Percentiles rank a stretch among this genome's conserved stretches.
phyloP scores from a whole-genome alignment of 1,284 basidiomycete species.

The Singerocomus inundabilis region DNA sequence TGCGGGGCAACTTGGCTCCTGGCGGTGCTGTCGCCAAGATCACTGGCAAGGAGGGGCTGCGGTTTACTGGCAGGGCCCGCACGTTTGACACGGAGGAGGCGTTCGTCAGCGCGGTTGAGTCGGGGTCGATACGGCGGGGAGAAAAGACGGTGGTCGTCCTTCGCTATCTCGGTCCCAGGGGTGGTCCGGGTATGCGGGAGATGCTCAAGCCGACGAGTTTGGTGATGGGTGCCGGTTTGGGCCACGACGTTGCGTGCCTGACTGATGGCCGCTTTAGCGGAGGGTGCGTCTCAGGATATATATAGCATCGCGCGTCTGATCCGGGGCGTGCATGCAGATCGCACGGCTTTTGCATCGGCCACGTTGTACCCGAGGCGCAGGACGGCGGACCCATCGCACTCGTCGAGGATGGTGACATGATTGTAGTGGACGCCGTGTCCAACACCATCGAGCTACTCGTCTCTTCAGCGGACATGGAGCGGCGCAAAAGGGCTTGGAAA shows the following conservation, averaged over 20 bases:
- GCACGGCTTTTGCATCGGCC: constrained; percentile 89
- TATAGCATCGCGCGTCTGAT: constrained; percentile 14
- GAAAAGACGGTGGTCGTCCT: constrained; percentile 91
- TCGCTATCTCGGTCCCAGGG: constrained; percentile 86
- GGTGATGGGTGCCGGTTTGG: constrained; percentile 93
- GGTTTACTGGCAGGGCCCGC: constrained; percentile 81
- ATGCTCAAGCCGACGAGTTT: constrained; percentile 91
- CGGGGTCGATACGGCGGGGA: constrained; percentile 76
- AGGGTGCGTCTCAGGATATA: constrained; percentile 53
- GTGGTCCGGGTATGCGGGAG: constrained; percentile 93
- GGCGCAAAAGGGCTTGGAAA: constrained; percentile 67
- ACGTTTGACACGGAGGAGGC: constrained; percentile 83
- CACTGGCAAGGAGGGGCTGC: constrained; percentile 88
- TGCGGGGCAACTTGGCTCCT: constrained; percentile 87
- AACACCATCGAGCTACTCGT: constrained; percentile 81
- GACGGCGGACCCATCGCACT: constrained; percentile 90
- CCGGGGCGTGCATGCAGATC: constrained; percentile 47
- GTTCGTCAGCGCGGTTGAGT: constrained; percentile 79
- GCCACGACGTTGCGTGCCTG: constrained; percentile 85
- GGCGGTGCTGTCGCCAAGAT: constrained; percentile 94
- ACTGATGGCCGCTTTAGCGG: constrained; percentile 95
- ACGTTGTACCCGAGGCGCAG: constrained; percentile 89
- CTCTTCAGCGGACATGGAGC: constrained; percentile 66
- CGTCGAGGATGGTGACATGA: constrained; percentile 83
- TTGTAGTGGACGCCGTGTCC: constrained; percentile 81